phyloP scores from a whole-genome alignment of 495 filamentous ascomycete genomes.

The Umbilicaria muhlenbergii region DNA sequence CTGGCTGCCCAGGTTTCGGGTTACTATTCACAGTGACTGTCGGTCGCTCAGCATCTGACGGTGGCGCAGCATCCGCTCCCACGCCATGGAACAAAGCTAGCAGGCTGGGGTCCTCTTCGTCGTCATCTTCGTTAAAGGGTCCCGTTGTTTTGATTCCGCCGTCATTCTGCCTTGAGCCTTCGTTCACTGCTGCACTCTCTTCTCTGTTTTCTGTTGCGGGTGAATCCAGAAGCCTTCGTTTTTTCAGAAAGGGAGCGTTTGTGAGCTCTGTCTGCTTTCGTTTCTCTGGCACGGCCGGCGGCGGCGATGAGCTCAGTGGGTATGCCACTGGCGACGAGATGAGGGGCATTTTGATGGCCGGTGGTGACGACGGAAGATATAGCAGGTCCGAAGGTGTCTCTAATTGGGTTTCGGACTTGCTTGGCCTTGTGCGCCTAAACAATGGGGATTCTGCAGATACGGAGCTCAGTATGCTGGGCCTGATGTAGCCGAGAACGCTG shows the following conservation, averaged over 20 bases:
- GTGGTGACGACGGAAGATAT: background rate
- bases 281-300: conserved; percentile 12
- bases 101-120: conserved; percentile 16
- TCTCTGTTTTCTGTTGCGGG: background rate
- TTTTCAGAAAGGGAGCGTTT: conserved; percentile 19
- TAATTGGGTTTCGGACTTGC: conserved; percentile 11
- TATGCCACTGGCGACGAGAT: conserved; percentile 47
- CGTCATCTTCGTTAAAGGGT: conserved; percentile 29
- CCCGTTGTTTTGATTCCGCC: conserved; percentile 8
- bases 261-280: conserved; percentile 30
- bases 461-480: too few species aligned
- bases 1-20: too few species aligned
- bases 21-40: too few species aligned
- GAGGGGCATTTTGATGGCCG: conserved; percentile 35
- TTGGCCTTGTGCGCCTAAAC: background rate
- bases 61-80: too few species aligned
- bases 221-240: conserved; percentile 5
- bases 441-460: too few species aligned
- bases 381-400: conserved; percentile 26
- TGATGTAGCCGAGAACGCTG: too few species aligned
- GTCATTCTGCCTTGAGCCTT: background rate
- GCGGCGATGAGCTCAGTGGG: conserved; percentile 37
- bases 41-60: too few species aligned
- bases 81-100: too few species aligned
- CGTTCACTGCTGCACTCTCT: background rate